Conservation (phyloP, 768 basidiomycete species). For the Favolaschia claudopus region DNA sequence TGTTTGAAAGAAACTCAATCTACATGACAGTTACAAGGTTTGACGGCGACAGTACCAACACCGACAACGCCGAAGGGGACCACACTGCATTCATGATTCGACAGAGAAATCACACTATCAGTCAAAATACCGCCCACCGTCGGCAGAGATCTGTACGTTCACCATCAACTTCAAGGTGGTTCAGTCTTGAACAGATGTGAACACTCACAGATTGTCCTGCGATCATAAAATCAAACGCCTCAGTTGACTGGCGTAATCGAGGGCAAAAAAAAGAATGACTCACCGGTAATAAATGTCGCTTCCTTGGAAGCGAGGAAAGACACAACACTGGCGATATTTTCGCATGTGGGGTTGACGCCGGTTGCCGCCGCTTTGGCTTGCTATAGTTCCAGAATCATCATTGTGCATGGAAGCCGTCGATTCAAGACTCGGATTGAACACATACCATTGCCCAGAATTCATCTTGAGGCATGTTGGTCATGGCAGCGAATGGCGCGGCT, state of each 20-base stretch:
- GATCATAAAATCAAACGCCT: no score
- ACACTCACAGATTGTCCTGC: constrained; percentile 8
- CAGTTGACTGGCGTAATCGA: no score
- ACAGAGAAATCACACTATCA: no score
- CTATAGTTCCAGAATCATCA: background rate
- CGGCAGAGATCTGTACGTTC: constrained; percentile 12
- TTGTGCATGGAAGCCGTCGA: background rate
- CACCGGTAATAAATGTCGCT: constrained; percentile 39
- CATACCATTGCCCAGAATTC: constrained; percentile 11
- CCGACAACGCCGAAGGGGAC: no score
- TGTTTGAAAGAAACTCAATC: no score
- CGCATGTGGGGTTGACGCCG: constrained; percentile 27
- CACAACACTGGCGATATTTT: constrained; percentile 38
- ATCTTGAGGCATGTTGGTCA: background rate
- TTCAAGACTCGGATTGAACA: background rate
- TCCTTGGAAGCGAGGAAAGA: constrained; percentile 41
- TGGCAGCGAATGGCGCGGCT: constrained; percentile 4
- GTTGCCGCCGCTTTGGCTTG: constrained; percentile 25
- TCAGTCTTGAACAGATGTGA: background rate
- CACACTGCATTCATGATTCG: no score
- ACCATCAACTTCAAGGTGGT: background rate
- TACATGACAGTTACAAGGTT: no score
- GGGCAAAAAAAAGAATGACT: background rate
- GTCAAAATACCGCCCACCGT: constrained; percentile 24
- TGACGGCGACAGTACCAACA: no score